Evolutionary conservation across 768 basidiomycete species (phyloP), one percentile per base, ranked within the genome.

Genomic region (Tricholoma sp.): DNA sequence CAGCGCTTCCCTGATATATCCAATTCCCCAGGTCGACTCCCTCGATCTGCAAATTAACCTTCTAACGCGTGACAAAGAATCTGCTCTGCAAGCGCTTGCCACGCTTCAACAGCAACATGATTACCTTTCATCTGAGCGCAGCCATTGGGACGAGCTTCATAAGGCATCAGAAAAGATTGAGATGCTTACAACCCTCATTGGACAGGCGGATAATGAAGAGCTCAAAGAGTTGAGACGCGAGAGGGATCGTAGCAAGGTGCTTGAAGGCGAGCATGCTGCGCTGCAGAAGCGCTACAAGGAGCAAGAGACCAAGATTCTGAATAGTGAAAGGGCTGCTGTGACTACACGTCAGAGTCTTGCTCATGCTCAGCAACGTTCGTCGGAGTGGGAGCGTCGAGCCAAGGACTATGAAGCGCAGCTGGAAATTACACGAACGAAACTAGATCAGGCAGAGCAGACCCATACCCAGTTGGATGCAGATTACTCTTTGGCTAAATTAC

Each of bases 361-460:
- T 18, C 84, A 88, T 59, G 85, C 87, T 18, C 87, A 92, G 58
- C 88, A 91, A 66, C 88, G 88, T 24, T 80, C 88, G 2, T 72
- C 80, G 3, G 91, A 94, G 63, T 92, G 88, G 89, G 91, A 94
- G 70, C 80, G 80, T 59, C 85, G 85, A 20, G 83, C 88, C 17
- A 85, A 84, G 63, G 87, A 89, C 59, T 78, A 79, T 42, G 88
- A 91, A 68, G 72, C 74, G 18, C 80, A 86, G 55, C 69, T 91
- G 17, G 85, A 88, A 65, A 64, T 77, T 61, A 77, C 76, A 29
- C 78, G 76, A 58, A 83, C 81, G 32, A 80, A 80, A 63, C 67
- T 90, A 13, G 88, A 92, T 34, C 81, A 88, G 52, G 73, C 78
- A 8, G 89, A 91, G 60, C 83, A 86, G 64, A 75, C 74, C 0